Conservation (phyloP, 805 yeast genomes). For the Nakazawaea holstii region DNA sequence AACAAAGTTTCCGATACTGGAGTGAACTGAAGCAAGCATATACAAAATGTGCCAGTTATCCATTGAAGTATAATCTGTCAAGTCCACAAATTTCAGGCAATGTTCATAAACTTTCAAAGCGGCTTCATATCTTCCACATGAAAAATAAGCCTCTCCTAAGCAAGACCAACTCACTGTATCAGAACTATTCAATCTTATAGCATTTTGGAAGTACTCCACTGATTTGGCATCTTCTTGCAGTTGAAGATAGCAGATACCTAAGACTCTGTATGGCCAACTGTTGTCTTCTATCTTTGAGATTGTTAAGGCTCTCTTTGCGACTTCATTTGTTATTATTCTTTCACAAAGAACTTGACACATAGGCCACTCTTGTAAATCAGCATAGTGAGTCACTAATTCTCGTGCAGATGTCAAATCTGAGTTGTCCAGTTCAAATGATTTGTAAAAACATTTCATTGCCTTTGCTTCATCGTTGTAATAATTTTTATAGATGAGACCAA, state of each 20-base stretch:
- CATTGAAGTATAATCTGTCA: constrained; percentile 33
- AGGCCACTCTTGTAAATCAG: constrained; percentile 73
- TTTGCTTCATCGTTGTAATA: constrained; percentile 53
- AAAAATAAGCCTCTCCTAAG: constrained; percentile 90
- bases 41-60: constrained; percentile 59
- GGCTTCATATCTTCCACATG: constrained; percentile 83
- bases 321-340: constrained; percentile 59
- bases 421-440: constrained; percentile 83
- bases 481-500: constrained; percentile 69
- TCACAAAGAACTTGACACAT: constrained; percentile 71
- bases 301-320: constrained; percentile 44
- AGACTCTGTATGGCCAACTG: constrained; percentile 85
- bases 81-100: constrained; percentile 32
- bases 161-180: constrained; percentile 90
- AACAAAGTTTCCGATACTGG: constrained; percentile 61
- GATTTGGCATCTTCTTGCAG: constrained; percentile 70
- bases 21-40: constrained; percentile 59
- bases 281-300: constrained; percentile 23
- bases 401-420: constrained; percentile 72
- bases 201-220: constrained; percentile 83
- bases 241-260: constrained; percentile 76
- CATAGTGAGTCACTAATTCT: constrained; percentile 64
- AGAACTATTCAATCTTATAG: constrained; percentile 58
- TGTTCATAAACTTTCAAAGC: constrained; percentile 75
- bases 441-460: constrained; percentile 82